A percentile compares a stretch with the other conserved stretches of the same genome.
Evolutionary conservation across 2,329 filamentous ascomycete genomes (phyloP).

Genomic region (Phoma herbarum): DNA sequence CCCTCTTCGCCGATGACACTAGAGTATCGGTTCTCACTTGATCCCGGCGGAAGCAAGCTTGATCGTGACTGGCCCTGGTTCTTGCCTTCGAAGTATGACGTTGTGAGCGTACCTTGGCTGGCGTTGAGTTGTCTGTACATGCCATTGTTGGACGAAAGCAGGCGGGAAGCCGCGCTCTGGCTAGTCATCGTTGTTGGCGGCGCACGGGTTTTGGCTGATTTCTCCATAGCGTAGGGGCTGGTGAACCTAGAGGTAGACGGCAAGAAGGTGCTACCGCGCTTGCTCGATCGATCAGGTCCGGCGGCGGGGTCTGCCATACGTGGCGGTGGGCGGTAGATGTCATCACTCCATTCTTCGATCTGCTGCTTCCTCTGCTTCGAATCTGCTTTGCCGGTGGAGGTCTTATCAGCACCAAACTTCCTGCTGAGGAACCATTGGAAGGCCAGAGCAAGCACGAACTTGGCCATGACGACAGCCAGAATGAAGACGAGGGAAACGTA

Average conservation of each 20-base stretch:
- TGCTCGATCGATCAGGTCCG: slow-evolving; percentile 75
- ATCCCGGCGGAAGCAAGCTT: slow-evolving; percentile 55
- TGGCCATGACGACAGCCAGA: slow-evolving; percentile 82
- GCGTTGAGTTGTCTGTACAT: slow-evolving; percentile 72
- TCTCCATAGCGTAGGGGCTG: slow-evolving; percentile 82
- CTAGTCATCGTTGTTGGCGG: slow-evolving; percentile 93
- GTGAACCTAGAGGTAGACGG: slow-evolving; percentile 96
- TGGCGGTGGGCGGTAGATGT: slow-evolving; percentile 92
- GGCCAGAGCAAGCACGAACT: slow-evolving; percentile 86
- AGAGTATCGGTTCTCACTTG: slow-evolving; percentile 59
- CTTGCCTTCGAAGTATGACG: slow-evolving; percentile 50
- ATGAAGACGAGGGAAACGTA: slow-evolving; percentile 95
- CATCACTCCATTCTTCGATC: slow-evolving; percentile 97
- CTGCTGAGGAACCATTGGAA: slow-evolving; percentile 98
- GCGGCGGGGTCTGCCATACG: slow-evolving; percentile 77
- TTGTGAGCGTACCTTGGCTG: slow-evolving; percentile 65
- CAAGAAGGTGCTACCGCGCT: slow-evolving; percentile 83
- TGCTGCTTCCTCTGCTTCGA: slow-evolving; percentile 86
- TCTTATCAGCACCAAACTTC: slow-evolving; percentile 84
- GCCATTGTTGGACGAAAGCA: slow-evolving; percentile 71
- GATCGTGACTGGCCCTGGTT: slow-evolving; percentile 49
- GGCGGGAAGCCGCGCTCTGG: slow-evolving; percentile 77
- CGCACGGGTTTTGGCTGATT: slow-evolving; percentile 60
- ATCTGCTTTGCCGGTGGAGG: slow-evolving; percentile 77
- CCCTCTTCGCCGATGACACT: slow-evolving; percentile 70